Evolutionary conservation across 495 filamentous ascomycete species (phyloP).

Genomic region (Articulospora tetracladia): DNA sequence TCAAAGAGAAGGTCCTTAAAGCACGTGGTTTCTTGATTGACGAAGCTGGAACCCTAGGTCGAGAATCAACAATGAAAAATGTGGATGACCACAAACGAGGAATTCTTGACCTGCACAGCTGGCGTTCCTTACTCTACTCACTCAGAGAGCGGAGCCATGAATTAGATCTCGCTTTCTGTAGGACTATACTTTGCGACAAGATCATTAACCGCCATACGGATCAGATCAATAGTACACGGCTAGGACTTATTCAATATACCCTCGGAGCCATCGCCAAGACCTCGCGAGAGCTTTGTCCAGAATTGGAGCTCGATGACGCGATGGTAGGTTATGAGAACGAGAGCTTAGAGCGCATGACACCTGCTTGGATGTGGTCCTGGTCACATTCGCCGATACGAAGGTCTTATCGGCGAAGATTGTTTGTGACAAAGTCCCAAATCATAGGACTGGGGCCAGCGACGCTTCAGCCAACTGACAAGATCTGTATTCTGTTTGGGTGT

Average conservation of each 20-base stretch:
- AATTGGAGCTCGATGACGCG: background rate
- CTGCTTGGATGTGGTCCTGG: too few species aligned
- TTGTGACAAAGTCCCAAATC: background rate
- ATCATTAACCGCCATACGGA: too few species aligned
- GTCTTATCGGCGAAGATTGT: background rate
- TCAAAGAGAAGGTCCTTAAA: constrained; percentile 10
- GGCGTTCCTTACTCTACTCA: constrained; percentile 9
- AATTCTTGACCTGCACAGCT: constrained; percentile 9
- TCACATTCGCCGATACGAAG: too few species aligned
- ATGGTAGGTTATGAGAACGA: background rate
- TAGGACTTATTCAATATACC: background rate
- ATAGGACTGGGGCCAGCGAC: background rate
- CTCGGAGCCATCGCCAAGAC: background rate
- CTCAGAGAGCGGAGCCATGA: too few species aligned
- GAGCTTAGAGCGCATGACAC: too few species aligned
- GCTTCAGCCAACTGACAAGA: constrained; percentile 3
- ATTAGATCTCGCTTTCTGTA: too few species aligned
- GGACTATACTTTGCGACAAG: too few species aligned
- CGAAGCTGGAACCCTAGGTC: too few species aligned
- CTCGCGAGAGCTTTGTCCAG: background rate
- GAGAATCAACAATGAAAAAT: constrained; percentile 2
- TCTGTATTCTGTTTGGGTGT: constrained; percentile 13
- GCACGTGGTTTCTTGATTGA: constrained; percentile 12
- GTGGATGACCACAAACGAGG: background rate
- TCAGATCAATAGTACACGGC: background rate